phyloP scores from a whole-genome alignment of 2,329 filamentous ascomycete genomes.

The Alternaria consortialis region DNA sequence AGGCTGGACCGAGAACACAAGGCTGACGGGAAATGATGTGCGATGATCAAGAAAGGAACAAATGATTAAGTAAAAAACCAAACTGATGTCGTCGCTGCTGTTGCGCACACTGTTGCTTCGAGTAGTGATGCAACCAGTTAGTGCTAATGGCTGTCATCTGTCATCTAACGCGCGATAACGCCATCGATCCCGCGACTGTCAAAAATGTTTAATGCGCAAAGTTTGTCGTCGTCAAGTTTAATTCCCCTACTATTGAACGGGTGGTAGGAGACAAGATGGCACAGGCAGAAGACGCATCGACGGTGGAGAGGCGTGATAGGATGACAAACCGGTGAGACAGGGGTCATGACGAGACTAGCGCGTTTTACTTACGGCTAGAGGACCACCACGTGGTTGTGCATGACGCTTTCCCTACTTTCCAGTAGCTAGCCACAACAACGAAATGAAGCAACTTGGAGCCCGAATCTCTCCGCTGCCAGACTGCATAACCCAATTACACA shows the following conservation, averaged over 20 bases:
- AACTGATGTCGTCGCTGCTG: neutral
- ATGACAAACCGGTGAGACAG: neutral
- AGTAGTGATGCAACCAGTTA: neutral
- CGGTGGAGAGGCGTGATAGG: neutral
- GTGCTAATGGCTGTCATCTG: neutral
- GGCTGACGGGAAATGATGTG: neutral
- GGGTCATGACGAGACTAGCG: conserved; percentile 1
- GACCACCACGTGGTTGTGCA: conserved; percentile 22
- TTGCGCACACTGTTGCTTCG: neutral
- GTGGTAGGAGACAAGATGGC: neutral
- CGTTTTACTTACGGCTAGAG: conserved; percentile 12
- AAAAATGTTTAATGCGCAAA: neutral
- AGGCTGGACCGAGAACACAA: neutral
- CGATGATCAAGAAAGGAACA: neutral
- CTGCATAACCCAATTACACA: conserved; percentile 5
- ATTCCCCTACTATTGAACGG: neutral
- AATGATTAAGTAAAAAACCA: neutral
- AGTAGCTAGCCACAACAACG: conserved; percentile 6
- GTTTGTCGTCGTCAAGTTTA: neutral
- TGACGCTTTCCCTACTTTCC: conserved; percentile 3
- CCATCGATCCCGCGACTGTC: neutral
- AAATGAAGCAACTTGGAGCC: conserved; percentile 7
- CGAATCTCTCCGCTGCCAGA: neutral
- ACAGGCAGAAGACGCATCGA: neutral
- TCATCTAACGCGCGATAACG: neutral